Evolutionary conservation across 179 eudicot genomes (phyloP).

Genomic region (Carnegiea gigantea): DNA sequence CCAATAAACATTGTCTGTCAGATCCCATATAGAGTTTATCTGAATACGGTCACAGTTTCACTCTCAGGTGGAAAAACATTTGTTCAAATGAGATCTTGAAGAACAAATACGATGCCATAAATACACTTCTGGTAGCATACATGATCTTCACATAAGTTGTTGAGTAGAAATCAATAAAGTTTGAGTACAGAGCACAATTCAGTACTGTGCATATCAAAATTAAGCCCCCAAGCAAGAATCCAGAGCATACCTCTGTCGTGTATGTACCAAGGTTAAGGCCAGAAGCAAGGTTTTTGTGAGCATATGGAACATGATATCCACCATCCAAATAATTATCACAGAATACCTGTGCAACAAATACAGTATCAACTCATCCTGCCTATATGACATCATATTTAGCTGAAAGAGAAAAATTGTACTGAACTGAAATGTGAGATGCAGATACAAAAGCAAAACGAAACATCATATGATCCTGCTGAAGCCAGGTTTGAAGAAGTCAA

Average conservation of each 20-base stretch:
- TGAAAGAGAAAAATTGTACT: background rate
- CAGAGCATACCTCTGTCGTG: slow-evolving; percentile 59
- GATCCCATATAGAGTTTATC: background rate
- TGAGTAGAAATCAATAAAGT: slow-evolving; percentile 17
- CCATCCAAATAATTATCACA: slow-evolving; percentile 98
- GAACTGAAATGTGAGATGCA: background rate
- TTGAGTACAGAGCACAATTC: background rate
- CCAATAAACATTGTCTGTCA: slow-evolving; percentile 16
- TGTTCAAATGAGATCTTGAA: background rate
- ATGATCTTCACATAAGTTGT: background rate
- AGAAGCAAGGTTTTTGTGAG: slow-evolving; percentile 88
- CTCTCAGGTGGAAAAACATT: background rate
- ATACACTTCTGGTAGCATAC: slow-evolving; percentile 2
- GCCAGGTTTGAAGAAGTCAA: background rate
- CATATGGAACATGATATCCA: slow-evolving; percentile 94
- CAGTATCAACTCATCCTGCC: background rate
- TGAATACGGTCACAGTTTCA: no score
- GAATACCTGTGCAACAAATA: slow-evolving; percentile 55
- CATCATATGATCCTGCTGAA: background rate
- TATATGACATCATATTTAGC: background rate
- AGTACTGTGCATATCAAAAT: background rate
- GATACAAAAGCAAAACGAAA: background rate
- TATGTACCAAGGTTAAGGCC: slow-evolving; percentile 83
- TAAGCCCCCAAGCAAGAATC: slow-evolving; percentile 4
- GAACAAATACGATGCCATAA: background rate